Base-by-base conservation (phyloP, 2,329 filamentous ascomycete species). In the Aspergillus amoenus region DNA sequence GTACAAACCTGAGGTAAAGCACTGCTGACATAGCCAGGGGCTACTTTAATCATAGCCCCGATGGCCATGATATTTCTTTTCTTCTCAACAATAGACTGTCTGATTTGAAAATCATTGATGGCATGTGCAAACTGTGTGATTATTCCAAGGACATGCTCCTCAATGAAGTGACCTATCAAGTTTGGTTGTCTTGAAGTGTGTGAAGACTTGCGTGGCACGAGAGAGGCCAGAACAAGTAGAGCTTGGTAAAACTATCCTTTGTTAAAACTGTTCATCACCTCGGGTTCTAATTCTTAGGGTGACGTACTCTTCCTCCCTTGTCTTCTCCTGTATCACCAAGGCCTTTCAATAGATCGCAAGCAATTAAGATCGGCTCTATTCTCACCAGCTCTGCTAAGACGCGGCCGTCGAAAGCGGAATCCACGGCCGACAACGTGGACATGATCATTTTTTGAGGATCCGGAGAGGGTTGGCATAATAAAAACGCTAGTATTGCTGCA, bases 11-110 rank as follows among this genome's bases (percentile, higher is more conserved):
- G 93, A 21, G 94, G 93, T 41, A 96, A 81, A 49, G 91, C 94
- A 65, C 88, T 86, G 59, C 86, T 88, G 32, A 93, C 85, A 67
- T 90, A 87, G 2, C 81, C 81, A 66, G 86, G 88, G 44, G 90
- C 89, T 48, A 95, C 79, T 53, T 81, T 85, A 49, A 97, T 88
- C 84, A 99, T 90, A 70, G 96, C 91, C 64, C 91, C 89, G 69
- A 99, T 88, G 5, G 91, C 93, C 61, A 85, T 84, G 8, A 99
- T 85, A 65, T 88, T 92, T 57, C 89, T 84, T 55, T 84, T 85
- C 66, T 92, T 91, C 69, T 97, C 92, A 67, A 70, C 82, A 66
- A 76, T 79, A 62, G 75, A 83, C 55, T 84, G 83, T 57, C 82
- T 80, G 18, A 81, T 76, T 40, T 79, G 78, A 12, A 81, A 79